phyloP scores from a whole-genome alignment of 257 asterid genomes.

The Jacaranda copaia region DNA sequence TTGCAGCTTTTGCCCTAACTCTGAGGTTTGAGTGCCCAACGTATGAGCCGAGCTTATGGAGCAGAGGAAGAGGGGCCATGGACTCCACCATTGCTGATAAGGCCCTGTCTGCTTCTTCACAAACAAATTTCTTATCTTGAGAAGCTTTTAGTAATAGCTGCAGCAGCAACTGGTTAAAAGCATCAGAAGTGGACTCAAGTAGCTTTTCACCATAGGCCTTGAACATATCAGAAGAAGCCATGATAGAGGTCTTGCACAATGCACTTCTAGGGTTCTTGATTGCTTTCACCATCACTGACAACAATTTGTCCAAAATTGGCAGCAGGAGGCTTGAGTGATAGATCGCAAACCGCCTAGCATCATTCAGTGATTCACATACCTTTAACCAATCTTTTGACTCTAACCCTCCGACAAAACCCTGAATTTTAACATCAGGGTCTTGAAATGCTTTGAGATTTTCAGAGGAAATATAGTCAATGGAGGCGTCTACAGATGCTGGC shows the following conservation, averaged over 20 bases:
- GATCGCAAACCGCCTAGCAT: slow-evolving; percentile 74
- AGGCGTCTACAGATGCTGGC: slow-evolving; percentile 51
- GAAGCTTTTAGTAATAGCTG: slow-evolving; percentile 91
- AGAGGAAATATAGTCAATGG: slow-evolving; percentile 76
- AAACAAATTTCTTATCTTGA: slow-evolving; percentile 95
- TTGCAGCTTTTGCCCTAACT: slow-evolving; percentile 88
- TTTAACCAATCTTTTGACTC: slow-evolving; percentile 97
- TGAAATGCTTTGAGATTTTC: slow-evolving; percentile 63
- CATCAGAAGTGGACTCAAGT: slow-evolving; percentile 62
- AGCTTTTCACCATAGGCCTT: slow-evolving; percentile 70
- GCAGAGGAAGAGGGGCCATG: slow-evolving; percentile 76
- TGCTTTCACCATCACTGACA: slow-evolving; percentile 71
- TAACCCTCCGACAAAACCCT: slow-evolving; percentile 72
- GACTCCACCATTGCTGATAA: slow-evolving; percentile 69
- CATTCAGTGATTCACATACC: slow-evolving; percentile 87
- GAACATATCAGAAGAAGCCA: slow-evolving; percentile 92
- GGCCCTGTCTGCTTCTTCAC: slow-evolving; percentile 92
- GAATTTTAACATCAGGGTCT: slow-evolving; percentile 72
- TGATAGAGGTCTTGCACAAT: slow-evolving; percentile 82
- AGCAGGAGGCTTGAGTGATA: slow-evolving; percentile 68
- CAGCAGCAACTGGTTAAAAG: slow-evolving; percentile 72
- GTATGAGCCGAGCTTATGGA: slow-evolving; percentile 60
- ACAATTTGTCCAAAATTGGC: slow-evolving; percentile 73
- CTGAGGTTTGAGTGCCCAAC: slow-evolving; percentile 74
- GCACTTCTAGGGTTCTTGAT: slow-evolving; percentile 99